Conservation (phyloP, 2,329 filamentous ascomycete genomes). For the Septoria linicola region DNA sequence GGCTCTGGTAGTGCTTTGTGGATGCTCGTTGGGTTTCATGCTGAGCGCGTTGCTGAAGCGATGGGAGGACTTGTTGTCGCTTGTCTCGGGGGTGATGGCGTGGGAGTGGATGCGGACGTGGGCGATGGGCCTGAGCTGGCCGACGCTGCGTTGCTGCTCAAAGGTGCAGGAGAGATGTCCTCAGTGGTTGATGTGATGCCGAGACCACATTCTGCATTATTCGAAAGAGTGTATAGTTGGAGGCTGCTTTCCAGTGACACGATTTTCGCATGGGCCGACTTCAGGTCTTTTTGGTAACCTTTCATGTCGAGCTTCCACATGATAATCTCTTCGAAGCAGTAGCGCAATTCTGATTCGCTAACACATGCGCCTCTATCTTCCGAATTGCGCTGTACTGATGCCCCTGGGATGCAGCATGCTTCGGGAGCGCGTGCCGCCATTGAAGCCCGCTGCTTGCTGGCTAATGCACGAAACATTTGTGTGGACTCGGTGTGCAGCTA, state of each 20-base stretch:
- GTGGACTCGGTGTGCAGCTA: slow-evolving; percentile 16
- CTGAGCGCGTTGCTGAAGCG: slow-evolving; percentile 1
- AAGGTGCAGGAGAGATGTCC: no score
- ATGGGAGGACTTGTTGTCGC: no score
- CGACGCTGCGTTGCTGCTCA: no score
- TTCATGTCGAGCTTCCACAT: slow-evolving; percentile 51
- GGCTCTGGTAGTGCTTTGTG: slow-evolving; percentile 32
- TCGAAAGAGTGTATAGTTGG: not conserved
- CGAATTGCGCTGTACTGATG: no score
- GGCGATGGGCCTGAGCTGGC: no score
- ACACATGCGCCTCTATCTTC: no score
- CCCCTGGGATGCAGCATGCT: no score
- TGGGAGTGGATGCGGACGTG: no score
- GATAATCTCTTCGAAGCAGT: slow-evolving; percentile 47
- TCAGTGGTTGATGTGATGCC: not conserved
- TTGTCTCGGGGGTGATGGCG: not conserved
- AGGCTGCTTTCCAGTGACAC: slow-evolving; percentile 26
- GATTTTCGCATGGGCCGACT: slow-evolving; percentile 34
- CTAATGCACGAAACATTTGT: slow-evolving; percentile 21
- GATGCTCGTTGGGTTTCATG: slow-evolving; percentile 18
- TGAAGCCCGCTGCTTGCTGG: slow-evolving; percentile 15
- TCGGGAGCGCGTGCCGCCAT: slow-evolving; percentile 5
- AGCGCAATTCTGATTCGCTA: slow-evolving; percentile 34
- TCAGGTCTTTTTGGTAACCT: slow-evolving; percentile 45
- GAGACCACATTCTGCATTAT: not conserved